Evolutionary conservation across 2,329 filamentous ascomycete species (phyloP), one percentile per base, ranked within the genome.

Genomic region (Penicillium polonicum): DNA sequence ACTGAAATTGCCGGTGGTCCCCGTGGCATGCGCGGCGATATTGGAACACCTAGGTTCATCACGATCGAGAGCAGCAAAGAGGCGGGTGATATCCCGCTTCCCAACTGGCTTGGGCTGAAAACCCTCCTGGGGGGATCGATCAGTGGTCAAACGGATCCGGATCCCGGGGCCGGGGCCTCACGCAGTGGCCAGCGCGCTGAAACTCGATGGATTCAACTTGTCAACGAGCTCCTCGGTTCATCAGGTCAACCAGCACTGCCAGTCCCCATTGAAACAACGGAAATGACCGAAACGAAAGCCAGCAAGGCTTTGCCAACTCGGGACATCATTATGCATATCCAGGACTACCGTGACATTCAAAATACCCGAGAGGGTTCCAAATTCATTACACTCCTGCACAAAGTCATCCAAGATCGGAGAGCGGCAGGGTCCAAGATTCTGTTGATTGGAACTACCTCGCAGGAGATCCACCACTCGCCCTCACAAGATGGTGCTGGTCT

Each of bases 311-410:
- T 63, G 23, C 60, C 62, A 29, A 59, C 53, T 52, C 65, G 70
- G 67, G 70, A 80, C 25, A 81, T 92, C 8, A 87, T 97, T 57
- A 80, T 95, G 39, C 91, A 91, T 65, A 78, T 96, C 13, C 85
- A 89, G 70, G 91, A 97, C 71, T 89, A 91, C 68, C 86, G 89
- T 52, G 90, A 95, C 62, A 80, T 99, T 9, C 85, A 83, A 65
- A 83, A 84, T 68, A 87, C 89, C 0, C 73, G 83, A 6, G 86
- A 91, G 57, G 91, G 91, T 12, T 80, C 84, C 2, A 81, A 83
- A 23, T 83, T 97, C 33, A 76, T 97, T 8, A 78, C 81, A 41
- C 85, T 88, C 58, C 77, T 99, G 13, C 86, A 90, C 52, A 82
- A 84, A 48, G 80, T 89, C 7, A 85, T 96, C 27, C 88, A 92